Base-by-base conservation (phyloP, 768 basidiomycete species). In the Rhodotorula kratochvilovae region DNA sequence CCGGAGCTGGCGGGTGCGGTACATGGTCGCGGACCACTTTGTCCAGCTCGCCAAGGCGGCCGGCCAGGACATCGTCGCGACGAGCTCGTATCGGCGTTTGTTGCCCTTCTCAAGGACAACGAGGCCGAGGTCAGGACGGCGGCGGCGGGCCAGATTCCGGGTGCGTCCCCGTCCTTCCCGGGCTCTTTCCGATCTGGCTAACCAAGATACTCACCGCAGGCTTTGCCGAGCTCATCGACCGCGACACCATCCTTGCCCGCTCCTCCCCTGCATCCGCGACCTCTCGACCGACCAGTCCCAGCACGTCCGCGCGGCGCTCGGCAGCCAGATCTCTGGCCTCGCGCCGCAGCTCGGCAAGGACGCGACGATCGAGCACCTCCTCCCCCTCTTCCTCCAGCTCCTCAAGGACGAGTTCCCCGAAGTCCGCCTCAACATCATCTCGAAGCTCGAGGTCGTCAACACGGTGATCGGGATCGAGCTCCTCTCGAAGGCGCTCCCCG, bases 381-480 rank as follows among this genome's bases (percentile, higher is more conserved):
- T 98, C 27, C 96, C 94, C 21, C 84, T 98, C 31, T 99, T 98
- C 87, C 85, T 99, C 57, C 92, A 93, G 78, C 85, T 99, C 56
- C 83, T 99, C 63, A 99, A 98, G 82, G 96, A 99, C 77, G 96
- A 99, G 78, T 98, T 97, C 84, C 92, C 94, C 10, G 96, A 99
- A 78, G 96, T 99, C 59, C 85, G 96, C 73, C 82, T 98, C 73
- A 97, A 99, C 80, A 90, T 99, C 78, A 99, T 99, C 82, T 92
- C 92, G 83, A 98, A 98, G 81, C 86, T 99, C 54, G 96, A 99
- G 81, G 90, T 88, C 46, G 94, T 99, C 75, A 95, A 98, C 80
- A 83, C 85, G 61, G 96, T 98, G n/a, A 98, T 99, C 75, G 96
- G 96, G 57, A 96, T 98, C 77, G 92, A 97, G 71, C 85, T 92